A percentile compares a stretch with the other conserved stretches of the same genome.
Evolutionary conservation across 148 eudicot species (phyloP).

Genomic region (Heliamphora exappendiculata): DNA sequence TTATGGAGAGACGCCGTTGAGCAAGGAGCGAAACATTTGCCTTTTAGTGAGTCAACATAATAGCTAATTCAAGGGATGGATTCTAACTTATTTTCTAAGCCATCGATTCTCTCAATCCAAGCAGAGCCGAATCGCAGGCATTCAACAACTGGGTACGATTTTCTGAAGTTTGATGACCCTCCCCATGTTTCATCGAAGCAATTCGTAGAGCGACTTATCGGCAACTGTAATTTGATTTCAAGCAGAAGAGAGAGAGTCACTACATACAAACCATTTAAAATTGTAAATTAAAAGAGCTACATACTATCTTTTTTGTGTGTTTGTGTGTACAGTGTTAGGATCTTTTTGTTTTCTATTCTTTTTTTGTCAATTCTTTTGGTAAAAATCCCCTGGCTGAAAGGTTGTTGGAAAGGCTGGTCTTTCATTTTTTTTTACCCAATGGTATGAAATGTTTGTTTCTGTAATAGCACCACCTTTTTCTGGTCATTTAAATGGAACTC

Average conservation of each 20-base stretch:
- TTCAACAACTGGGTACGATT: neutral
- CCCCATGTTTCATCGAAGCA: neutral
- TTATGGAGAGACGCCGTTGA: conserved; percentile 86
- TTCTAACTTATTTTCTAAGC: neutral
- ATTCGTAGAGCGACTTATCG: neutral
- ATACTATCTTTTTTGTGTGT: conserved; percentile 7
- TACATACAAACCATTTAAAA: conserved; percentile 1
- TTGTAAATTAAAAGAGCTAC: conserved; percentile 10
- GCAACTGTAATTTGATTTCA: conserved; percentile 12
- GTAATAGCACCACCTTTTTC: neutral
- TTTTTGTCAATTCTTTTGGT: neutral
- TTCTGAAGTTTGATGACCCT: neutral
- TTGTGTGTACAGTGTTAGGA: conserved; percentile 4
- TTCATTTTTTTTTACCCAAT: neutral
- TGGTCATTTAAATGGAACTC: neutral
- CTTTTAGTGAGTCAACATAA: conserved; percentile 33
- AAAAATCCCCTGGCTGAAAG: neutral
- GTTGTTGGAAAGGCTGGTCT: neutral
- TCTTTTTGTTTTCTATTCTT: neutral
- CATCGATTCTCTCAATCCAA: neutral
- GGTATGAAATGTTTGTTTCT: neutral
- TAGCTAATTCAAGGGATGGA: neutral
- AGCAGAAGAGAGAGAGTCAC: conserved; percentile 5
- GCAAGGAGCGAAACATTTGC: conserved; percentile 48
- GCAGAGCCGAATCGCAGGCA: neutral